Conservation (phyloP, 106 monocot species). For the Dioscorea dumetorum region DNA sequence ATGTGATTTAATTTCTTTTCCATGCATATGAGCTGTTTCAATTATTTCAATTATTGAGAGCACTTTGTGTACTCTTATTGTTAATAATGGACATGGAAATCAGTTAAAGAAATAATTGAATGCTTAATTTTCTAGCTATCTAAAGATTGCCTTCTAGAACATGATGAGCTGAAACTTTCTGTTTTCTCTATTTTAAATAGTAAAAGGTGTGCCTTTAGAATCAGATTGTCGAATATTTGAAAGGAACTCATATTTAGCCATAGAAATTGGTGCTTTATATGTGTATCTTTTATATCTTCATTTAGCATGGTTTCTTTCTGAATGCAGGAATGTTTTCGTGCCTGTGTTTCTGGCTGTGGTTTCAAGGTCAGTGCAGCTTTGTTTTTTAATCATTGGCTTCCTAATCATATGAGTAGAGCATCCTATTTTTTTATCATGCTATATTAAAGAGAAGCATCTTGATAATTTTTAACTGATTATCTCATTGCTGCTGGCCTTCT, state of each 20-base stretch:
- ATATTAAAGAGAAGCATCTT: background rate
- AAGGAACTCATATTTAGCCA: background rate
- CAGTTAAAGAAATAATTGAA: background rate
- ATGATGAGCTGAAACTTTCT: background rate
- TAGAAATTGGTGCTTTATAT: background rate
- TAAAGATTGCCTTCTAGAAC: background rate
- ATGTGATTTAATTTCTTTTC: too few relatives aligned
- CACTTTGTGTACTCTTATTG: too few relatives aligned
- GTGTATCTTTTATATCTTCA: too few relatives aligned
- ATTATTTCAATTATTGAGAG: too few relatives aligned
- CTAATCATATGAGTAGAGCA: background rate
- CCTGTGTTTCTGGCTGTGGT: conserved; percentile 89
- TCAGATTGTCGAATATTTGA: background rate
- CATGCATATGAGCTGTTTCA: too few relatives aligned
- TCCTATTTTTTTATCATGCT: background rate
- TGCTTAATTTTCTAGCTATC: background rate
- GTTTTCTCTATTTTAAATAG: background rate
- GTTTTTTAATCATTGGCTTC: background rate
- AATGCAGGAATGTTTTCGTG: conserved; percentile 88
- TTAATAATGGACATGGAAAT: too few relatives aligned
- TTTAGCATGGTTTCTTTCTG: conserved; percentile 1
- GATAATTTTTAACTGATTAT: background rate
- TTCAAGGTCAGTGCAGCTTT: conserved; percentile 57
- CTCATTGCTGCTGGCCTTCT: background rate
- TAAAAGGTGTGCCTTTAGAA: background rate